Percentiles rank a stretch among this genome's conserved stretches.
phyloP scores from a whole-genome alignment of 441 rosid genomes.

The Gossypium gossypioides region DNA sequence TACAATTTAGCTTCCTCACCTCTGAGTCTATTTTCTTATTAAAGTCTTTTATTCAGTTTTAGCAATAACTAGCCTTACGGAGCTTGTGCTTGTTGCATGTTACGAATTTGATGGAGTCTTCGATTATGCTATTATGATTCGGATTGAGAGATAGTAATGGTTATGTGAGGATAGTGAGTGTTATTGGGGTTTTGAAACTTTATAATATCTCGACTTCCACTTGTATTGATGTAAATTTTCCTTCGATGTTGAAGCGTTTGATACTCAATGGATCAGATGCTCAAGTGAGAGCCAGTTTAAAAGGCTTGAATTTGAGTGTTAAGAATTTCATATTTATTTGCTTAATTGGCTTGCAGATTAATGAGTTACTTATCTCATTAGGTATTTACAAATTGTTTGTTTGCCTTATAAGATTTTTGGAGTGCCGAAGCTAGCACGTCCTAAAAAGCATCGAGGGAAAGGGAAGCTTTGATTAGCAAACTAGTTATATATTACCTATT shows the following conservation, averaged over 20 bases:
- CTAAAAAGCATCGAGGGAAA: slow-evolving; percentile 76
- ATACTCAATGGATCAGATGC: slow-evolving; percentile 72
- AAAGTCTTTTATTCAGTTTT: no score
- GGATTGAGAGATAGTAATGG: slow-evolving; percentile 71
- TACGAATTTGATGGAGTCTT: slow-evolving; percentile 81
- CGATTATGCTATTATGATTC: slow-evolving; percentile 79
- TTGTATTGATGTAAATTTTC: slow-evolving; percentile 79
- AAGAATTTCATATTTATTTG: background rate
- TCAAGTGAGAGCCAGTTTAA: slow-evolving; percentile 41
- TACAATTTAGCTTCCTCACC: no score
- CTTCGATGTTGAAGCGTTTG: slow-evolving; percentile 58
- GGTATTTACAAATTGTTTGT: slow-evolving; percentile 87
- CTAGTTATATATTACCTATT: slow-evolving; percentile 55
- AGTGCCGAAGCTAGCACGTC: slow-evolving; percentile 70
- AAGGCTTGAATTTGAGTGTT: background rate
- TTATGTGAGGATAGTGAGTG: slow-evolving; percentile 84
- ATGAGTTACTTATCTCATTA: slow-evolving; percentile 18
- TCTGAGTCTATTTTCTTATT: no score
- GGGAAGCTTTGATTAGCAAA: slow-evolving; percentile 74
- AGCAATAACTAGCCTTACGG: slow-evolving; percentile 40
- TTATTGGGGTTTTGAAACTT: slow-evolving; percentile 72
- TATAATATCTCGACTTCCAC: slow-evolving; percentile 78
- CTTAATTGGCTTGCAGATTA: background rate
- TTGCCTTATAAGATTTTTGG: slow-evolving; percentile 91
- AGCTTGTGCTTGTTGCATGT: slow-evolving; percentile 75